Conservation (phyloP, 768 basidiomycete species). For the Boletus reticulatus region DNA sequence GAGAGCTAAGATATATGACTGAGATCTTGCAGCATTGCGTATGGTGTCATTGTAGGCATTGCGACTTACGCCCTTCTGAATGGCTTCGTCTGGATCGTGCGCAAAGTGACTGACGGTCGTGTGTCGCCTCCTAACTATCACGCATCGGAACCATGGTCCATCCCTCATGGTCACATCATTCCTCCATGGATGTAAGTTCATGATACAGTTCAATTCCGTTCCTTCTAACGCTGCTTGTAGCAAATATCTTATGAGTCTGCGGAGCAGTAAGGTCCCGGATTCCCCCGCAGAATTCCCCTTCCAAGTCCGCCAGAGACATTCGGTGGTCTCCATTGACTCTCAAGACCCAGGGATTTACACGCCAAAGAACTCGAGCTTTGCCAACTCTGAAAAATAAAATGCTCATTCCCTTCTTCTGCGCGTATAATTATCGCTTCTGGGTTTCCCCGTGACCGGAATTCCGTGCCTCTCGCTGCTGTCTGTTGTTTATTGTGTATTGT, state of each 20-base stretch:
- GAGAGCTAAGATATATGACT: background rate
- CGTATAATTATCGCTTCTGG: conserved; percentile 8
- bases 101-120: conserved; percentile 54
- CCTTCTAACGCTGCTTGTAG: conserved; percentile 12
- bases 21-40: conserved; percentile 63
- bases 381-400: conserved; percentile 27
- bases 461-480: conserved; percentile 12
- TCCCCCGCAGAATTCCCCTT: conserved; percentile 27
- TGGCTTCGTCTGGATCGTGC: conserved; percentile 58
- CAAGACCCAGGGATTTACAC: conserved; percentile 25
- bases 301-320: conserved; percentile 31
- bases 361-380: conserved; percentile 26
- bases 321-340: conserved; percentile 33
- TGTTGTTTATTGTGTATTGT: conserved; percentile 29
- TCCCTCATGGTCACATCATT: conserved; percentile 68
- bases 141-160: conserved; percentile 61
- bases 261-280: background rate
- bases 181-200: conserved; percentile 64
- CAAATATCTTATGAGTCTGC: conserved; percentile 25
- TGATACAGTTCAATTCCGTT: background rate
- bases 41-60: conserved; percentile 84
- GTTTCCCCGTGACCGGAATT: conserved; percentile 15
- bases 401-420: background rate
- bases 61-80: conserved; percentile 71
- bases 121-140: conserved; percentile 65